phyloP scores from a whole-genome alignment of 2,329 filamentous ascomycete genomes.

The Trichoderma breve region DNA sequence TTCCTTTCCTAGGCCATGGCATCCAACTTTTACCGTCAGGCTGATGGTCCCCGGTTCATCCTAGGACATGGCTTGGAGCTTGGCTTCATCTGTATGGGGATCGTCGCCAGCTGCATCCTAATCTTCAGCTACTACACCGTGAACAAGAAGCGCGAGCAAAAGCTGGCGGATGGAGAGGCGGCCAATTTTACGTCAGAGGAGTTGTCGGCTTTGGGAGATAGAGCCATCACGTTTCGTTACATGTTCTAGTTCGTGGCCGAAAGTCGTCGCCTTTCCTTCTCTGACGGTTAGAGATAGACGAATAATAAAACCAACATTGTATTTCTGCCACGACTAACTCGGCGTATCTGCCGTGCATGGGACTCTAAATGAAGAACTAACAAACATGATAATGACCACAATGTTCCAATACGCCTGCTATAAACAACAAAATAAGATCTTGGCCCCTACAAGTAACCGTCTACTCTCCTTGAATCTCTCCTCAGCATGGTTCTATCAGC shows the following conservation, averaged over 20 bases:
- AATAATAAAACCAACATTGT: not conserved
- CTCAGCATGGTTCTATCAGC: not conserved
- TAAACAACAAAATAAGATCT: slow-evolving; percentile 23
- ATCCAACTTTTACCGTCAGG: slow-evolving; percentile 65
- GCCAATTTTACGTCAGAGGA: slow-evolving; percentile 42
- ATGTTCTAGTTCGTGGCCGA: slow-evolving; percentile 41
- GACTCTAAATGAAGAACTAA: slow-evolving; percentile 24
- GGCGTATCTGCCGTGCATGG: slow-evolving; percentile 11
- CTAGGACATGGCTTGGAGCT: slow-evolving; percentile 52
- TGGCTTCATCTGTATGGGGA: slow-evolving; percentile 46
- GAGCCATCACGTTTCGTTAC: slow-evolving; percentile 62
- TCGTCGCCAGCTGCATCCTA: slow-evolving; percentile 44
- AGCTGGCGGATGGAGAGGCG: slow-evolving; percentile 44
- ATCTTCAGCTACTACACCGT: slow-evolving; percentile 53
- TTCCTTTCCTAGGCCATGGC: slow-evolving; percentile 55
- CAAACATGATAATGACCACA: slow-evolving; percentile 23
- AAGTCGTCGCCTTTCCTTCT: not conserved
- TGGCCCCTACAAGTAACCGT: not conserved
- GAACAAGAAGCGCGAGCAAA: slow-evolving; percentile 57
- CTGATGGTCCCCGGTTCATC: slow-evolving; percentile 48
- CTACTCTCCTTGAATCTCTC: not conserved
- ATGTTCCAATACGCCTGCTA: slow-evolving; percentile 22
- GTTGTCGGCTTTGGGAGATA: slow-evolving; percentile 58
- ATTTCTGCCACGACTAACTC: slow-evolving; percentile 12
- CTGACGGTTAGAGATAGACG: not conserved